Evolutionary conservation across 306 rosid species (phyloP).

Genomic region (Trichosanthes cucumerina): DNA sequence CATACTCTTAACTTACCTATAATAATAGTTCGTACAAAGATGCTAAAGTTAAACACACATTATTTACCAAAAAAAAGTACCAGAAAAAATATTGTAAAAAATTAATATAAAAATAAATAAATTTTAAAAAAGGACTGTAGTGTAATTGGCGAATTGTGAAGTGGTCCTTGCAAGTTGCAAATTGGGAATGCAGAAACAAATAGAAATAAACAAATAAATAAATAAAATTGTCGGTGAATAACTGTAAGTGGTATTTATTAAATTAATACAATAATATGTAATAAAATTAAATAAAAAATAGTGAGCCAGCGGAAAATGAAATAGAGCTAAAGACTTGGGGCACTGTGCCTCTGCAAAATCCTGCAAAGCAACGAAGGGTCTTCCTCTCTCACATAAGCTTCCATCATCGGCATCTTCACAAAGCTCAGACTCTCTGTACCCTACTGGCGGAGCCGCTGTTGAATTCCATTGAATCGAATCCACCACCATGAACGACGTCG

Average conservation of each 20-base stretch:
- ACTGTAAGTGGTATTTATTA: background rate
- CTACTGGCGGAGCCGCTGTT: background rate
- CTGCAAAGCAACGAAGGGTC: background rate
- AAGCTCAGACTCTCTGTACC: background rate
- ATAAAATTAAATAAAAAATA: background rate
- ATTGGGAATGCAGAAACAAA: background rate
- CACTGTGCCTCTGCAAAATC: background rate
- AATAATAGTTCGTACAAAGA: background rate
- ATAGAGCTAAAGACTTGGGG: constrained; percentile 2
- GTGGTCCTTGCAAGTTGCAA: background rate
- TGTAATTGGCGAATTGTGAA: background rate
- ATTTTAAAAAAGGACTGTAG: background rate
- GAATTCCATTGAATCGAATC: background rate
- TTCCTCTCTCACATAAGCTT: background rate
- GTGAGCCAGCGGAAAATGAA: background rate
- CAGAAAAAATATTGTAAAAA: too few species aligned
- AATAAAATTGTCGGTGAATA: constrained; percentile 1
- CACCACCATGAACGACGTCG: constrained; percentile 40
- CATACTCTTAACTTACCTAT: background rate
- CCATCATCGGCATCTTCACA: background rate
- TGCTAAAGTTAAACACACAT: background rate
- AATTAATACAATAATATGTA: background rate
- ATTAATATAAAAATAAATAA: too few species aligned
- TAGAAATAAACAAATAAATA: background rate
- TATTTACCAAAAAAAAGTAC: too few species aligned